Conservation (phyloP, 1,139 yeast species). For the Nakaseomyces sp. region DNA sequence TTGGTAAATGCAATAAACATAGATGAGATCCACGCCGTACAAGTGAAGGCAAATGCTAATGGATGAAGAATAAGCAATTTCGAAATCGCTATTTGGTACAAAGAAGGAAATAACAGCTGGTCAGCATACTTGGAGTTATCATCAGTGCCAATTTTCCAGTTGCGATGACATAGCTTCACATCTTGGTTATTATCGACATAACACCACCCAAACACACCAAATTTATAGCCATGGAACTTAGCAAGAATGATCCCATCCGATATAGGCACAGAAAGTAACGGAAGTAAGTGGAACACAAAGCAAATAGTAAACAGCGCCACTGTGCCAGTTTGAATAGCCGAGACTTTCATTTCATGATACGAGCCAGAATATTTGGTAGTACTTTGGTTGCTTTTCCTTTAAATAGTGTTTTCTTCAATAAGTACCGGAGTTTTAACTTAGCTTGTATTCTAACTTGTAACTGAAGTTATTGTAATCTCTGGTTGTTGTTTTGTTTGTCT, state of each 20-base stretch:
- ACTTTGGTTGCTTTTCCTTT: neutral
- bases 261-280: slow-evolving; percentile 44
- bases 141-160: slow-evolving; percentile 19
- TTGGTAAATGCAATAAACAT: slow-evolving; percentile 31
- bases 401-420: neutral
- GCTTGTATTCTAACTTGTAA: too few species aligned
- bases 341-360: neutral
- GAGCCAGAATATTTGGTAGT: too few species aligned
- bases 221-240: slow-evolving; percentile 42
- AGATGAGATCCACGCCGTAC: slow-evolving; percentile 36
- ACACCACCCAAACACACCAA: slow-evolving; percentile 86
- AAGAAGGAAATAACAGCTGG: slow-evolving; percentile 37
- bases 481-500: too few species aligned
- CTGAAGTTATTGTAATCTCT: too few species aligned
- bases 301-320: neutral
- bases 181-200: slow-evolving; percentile 40
- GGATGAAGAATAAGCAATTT: slow-evolving; percentile 73
- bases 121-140: slow-evolving; percentile 25
- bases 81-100: slow-evolving; percentile 59
- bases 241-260: slow-evolving; percentile 41
- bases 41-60: slow-evolving; percentile 61
- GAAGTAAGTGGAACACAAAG: slow-evolving; percentile 18
- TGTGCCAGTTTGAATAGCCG: neutral
- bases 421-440: too few species aligned
- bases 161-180: slow-evolving; percentile 23